A percentile compares a stretch with the other conserved stretches of the same genome.
Evolutionary conservation across 2,329 filamentous ascomycete genomes (phyloP).

Genomic region (Acephala macrosclerotiorum): DNA sequence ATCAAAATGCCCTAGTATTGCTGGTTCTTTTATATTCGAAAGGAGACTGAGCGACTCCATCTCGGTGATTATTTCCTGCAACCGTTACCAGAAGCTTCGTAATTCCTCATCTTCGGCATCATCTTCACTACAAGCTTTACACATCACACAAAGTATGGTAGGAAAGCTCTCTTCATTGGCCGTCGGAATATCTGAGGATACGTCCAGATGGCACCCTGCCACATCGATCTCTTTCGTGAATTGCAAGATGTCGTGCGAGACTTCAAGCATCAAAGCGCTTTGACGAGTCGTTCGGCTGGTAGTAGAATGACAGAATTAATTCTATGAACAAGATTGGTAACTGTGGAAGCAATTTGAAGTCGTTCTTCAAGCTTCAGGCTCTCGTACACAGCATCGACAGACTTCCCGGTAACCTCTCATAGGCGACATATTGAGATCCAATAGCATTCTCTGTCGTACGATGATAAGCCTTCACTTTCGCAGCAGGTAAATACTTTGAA

Average conservation of each 20-base stretch:
- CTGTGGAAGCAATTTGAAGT: background rate
- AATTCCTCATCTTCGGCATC: background rate
- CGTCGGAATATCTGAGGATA: background rate
- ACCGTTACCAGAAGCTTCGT: background rate
- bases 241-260: background rate
- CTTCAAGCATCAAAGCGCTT: background rate
- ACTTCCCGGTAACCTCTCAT: constrained; percentile 17
- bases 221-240: background rate
- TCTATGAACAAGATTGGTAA: background rate
- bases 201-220: background rate
- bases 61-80: background rate
- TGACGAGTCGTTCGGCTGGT: background rate
- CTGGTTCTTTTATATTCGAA: background rate
- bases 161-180: background rate
- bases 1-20: background rate
- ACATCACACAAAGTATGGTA: background rate
- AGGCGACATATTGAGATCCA: constrained; percentile 22
- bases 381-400: background rate
- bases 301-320: background rate
- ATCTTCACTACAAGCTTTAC: background rate
- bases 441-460: constrained; percentile 16
- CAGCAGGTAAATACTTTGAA: constrained; percentile 1
- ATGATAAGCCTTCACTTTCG: constrained; percentile 17
- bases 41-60: background rate
- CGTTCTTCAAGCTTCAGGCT: background rate